phyloP scores from a whole-genome alignment of 306 rosid species.

The Purshia tridentata region DNA sequence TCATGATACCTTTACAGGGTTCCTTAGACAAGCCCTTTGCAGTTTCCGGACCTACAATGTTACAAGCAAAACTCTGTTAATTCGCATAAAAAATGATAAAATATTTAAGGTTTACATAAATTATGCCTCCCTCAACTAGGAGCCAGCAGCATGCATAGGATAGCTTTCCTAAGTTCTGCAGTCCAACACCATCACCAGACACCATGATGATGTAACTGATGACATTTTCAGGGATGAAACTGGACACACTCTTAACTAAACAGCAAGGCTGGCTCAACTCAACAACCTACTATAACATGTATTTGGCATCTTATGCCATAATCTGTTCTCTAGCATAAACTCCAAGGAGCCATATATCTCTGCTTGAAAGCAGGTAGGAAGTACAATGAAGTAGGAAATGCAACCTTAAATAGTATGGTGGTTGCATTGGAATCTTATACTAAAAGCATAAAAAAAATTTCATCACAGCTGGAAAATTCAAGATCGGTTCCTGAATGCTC shows the following conservation, averaged over 20 bases:
- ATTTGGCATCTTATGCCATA: neutral
- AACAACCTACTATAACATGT: neutral
- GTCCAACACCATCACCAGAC: neutral
- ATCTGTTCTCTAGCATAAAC: neutral
- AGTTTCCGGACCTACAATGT: conserved; percentile 78
- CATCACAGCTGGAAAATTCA: too few species aligned
- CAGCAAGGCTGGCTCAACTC: neutral
- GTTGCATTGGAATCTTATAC: too few species aligned
- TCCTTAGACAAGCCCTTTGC: conserved; percentile 82
- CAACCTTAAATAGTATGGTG: neutral
- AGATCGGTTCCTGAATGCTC: too few species aligned
- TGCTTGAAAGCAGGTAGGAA: neutral
- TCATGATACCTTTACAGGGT: conserved; percentile 81
- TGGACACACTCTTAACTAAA: neutral
- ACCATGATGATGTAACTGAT: neutral
- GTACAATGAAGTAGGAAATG: neutral
- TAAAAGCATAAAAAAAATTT: neutral
- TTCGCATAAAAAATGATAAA: neutral
- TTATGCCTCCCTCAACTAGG: too few species aligned
- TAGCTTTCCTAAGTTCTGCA: neutral
- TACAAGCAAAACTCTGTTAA: conserved; percentile 12
- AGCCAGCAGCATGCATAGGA: too few species aligned
- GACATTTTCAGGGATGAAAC: neutral
- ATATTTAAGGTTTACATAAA: too few species aligned
- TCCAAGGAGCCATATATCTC: too few species aligned